Evolutionary conservation across 164 flowering plant species (phyloP).

Genomic region (Vitis labrusca): DNA sequence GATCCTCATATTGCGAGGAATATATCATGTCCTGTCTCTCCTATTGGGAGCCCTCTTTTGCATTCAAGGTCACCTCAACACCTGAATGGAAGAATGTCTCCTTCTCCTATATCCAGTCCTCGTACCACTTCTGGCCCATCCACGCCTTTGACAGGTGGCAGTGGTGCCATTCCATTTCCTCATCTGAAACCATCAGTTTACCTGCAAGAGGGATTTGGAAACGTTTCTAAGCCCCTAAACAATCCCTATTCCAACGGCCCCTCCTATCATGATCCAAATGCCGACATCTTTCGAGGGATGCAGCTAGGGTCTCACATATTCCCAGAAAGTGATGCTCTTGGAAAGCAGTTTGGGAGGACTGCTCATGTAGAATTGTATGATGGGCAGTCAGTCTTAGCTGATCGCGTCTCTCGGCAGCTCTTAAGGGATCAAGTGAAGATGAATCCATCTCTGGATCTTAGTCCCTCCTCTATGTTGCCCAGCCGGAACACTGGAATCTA

Average conservation of each 20-base stretch:
- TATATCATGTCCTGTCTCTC: conserved; percentile 92
- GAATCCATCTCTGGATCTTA: conserved; percentile 54
- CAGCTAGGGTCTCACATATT: conserved; percentile 58
- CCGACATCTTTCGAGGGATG: conserved; percentile 58
- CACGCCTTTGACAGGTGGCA: conserved; percentile 83
- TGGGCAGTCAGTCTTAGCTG: conserved; percentile 70
- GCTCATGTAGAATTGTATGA: conserved; percentile 46
- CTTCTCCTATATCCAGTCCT: conserved; percentile 86
- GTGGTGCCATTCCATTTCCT: conserved; percentile 70
- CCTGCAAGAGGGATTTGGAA: conserved; percentile 59
- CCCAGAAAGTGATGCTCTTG: conserved; percentile 47
- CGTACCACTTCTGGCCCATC: conserved; percentile 75
- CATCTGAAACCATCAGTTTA: conserved; percentile 48
- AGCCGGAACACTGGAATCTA: conserved; percentile 38
- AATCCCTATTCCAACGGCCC: conserved; percentile 34
- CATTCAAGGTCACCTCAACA: conserved; percentile 74
- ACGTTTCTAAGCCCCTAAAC: conserved; percentile 45
- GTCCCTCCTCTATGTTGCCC: conserved; percentile 46
- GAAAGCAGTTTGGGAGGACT: conserved; percentile 51
- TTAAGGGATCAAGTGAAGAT: conserved; percentile 54
- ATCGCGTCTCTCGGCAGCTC: conserved; percentile 76
- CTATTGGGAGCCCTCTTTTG: conserved; percentile 78
- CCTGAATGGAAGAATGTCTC: conserved; percentile 71
- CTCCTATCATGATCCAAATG: conserved; percentile 51
- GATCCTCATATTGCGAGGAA: conserved; percentile 56